Conservation (phyloP, 768 basidiomycete species). For the Astraeus odoratus region DNA sequence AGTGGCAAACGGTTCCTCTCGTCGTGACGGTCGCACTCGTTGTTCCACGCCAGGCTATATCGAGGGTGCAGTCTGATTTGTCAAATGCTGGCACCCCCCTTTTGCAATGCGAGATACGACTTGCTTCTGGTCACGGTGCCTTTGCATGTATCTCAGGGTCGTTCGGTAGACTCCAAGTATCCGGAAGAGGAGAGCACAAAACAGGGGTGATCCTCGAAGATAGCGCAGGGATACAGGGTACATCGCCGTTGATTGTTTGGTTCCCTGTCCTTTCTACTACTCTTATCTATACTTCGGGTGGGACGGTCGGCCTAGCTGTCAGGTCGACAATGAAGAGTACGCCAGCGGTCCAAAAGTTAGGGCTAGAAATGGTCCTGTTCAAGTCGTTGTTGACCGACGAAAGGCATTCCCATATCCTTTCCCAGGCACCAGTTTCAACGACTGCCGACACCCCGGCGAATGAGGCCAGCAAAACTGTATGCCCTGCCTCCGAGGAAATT, state of each 20-base stretch:
- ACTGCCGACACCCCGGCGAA: neutral
- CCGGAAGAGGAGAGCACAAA: slow-evolving; percentile 14
- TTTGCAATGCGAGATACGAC: slow-evolving; percentile 18
- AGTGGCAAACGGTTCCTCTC: slow-evolving; percentile 24
- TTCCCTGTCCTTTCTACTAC: slow-evolving; percentile 11
- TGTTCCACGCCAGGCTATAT: slow-evolving; percentile 24
- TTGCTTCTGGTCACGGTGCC: slow-evolving; percentile 1
- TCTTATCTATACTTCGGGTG: slow-evolving; percentile 9
- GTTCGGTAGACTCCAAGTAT: slow-evolving; percentile 14
- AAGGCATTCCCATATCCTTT: slow-evolving; percentile 13
- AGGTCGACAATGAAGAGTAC: slow-evolving; percentile 7
- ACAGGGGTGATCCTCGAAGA: slow-evolving; percentile 6
- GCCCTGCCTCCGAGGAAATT: neutral
- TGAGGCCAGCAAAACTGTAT: neutral
- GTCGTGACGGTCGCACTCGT: slow-evolving; percentile 27
- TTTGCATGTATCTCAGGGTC: slow-evolving; percentile 17
- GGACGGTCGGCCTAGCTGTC: slow-evolving; percentile 13
- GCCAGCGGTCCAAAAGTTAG: slow-evolving; percentile 9
- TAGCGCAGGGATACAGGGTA: neutral
- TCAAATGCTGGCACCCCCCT: slow-evolving; percentile 11
- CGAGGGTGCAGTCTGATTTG: slow-evolving; percentile 17
- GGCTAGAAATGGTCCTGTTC: slow-evolving; percentile 13
- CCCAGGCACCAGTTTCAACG: neutral
- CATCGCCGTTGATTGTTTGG: slow-evolving; percentile 15
- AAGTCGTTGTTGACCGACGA: slow-evolving; percentile 9